Base-by-base conservation (phyloP, 1,139 yeast genomes). In the Zhuliangozyma parablackwelliae region DNA sequence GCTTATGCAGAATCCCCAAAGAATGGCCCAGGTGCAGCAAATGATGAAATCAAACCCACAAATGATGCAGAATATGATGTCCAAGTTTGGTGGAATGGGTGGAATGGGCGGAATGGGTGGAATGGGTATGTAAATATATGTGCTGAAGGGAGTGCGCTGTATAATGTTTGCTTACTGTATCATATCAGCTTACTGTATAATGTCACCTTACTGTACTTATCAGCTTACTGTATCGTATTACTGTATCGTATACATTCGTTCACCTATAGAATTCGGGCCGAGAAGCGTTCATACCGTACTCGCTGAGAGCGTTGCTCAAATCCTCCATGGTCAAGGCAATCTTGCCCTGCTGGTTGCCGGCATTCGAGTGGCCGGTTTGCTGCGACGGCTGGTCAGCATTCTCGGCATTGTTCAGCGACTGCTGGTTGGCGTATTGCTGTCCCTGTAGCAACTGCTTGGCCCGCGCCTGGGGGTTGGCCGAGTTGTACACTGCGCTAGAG, bases 281-380 rank as follows among this genome's bases (percentile, higher is more conserved):
- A 42, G 83, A 77, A 4, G 94, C 78, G 54, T 92, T 90, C 51
- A 94, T 71, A 1, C 99, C 99, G 54, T 92, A 92, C 57, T 94
- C 99, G 30, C 89, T 76, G 46, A 88, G 63, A 0, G 96, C 96
- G 53, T 85, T 82, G 48, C 94, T 82, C 51, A 88, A 69, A 54
- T 88, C 96, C 44, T 87, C 95, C 85, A 86, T 83, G 0, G 96
- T 87, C 47, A 88, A 70, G 10, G 86, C 88, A 28, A 85, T 79
- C 51, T 86, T 85, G 25, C 87, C 88, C 44, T 82, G 84, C 45
- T 72, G 82, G 45, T 73, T 73, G 25, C 80, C 78, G n/a, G 79
- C 74, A 48, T 61, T 65, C 28, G 61, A 59, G 35, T 65, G 61
- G 5, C 69, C 45, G 35, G 61, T 63, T 27, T 54, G 58, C 16